A percentile compares a stretch with the other conserved stretches of the same genome.
phyloP scores from a whole-genome alignment of 352 stramenopile genomes.

The Pythium vanterpoolii region DNA sequence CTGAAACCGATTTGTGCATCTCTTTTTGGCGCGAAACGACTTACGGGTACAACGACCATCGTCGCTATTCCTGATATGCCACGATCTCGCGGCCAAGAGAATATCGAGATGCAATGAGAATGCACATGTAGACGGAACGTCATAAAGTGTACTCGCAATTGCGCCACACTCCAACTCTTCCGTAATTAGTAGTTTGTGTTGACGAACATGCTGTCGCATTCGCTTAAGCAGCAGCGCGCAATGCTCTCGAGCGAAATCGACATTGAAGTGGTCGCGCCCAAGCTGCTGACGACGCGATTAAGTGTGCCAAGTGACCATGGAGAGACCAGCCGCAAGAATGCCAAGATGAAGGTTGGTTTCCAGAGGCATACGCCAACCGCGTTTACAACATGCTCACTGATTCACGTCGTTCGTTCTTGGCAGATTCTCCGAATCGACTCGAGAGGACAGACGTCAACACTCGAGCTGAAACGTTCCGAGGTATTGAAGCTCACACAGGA shows the following conservation, averaged over 20 bases:
- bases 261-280: not conserved
- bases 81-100: too few species aligned
- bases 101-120: too few species aligned
- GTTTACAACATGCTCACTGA: not conserved
- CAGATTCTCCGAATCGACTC: constrained; percentile 11
- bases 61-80: too few species aligned
- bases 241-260: constrained; percentile 13
- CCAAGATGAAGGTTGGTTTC: constrained; percentile 14
- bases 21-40: too few species aligned
- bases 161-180: too few species aligned
- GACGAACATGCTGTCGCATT: constrained; percentile 9
- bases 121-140: too few species aligned
- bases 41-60: too few species aligned
- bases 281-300: constrained; percentile 1
- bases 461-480: constrained; percentile 11
- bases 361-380: not conserved
- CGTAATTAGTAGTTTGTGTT: too few species aligned
- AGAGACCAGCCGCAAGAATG: constrained; percentile 10
- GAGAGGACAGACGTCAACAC: not conserved
- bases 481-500: constrained; percentile 14
- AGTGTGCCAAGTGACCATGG: not conserved
- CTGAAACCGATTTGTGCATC: not conserved
- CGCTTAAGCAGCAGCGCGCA: constrained; percentile 2
- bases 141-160: too few species aligned
- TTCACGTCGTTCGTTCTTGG: not conserved